Evolutionary conservation across 495 filamentous ascomycete genomes (phyloP), one percentile per base, ranked within the genome.

Genomic region (Annulohypoxylon nitens): DNA sequence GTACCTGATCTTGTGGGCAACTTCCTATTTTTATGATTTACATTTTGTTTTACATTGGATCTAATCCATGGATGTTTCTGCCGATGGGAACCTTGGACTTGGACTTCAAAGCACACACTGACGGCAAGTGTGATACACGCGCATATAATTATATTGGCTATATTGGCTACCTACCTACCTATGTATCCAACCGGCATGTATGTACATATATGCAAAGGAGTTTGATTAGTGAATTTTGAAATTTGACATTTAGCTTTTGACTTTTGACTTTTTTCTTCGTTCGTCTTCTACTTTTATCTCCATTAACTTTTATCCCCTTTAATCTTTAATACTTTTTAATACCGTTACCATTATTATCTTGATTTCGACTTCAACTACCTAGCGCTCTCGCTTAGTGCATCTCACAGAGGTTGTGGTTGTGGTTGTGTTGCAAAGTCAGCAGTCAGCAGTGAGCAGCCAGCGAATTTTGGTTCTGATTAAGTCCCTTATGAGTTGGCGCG

Each of bases 101-200:
- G 11, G 8, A 23, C 20, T 23, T 23, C 0, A 39, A 50, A 16
- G 18, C 20, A 57, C 4, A 4, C 43, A 33, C 48, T 26, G 50
- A 61, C 57, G 54, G 57, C n/a, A 30, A 63, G 25, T 64, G 62
- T 67, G 69, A 66, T 48, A 57, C 64, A 57, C 62, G 57, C 62
- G 61, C 54, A 65, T 65, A 66, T 67, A 43, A 50, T 69, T 69
- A 69, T 69, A 69, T 69, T 62, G 57, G 58, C 43, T 63, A 55
- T 57, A 55, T 67, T 26, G 30, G 30, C 5, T 39, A 12, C 7
- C 34, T 36, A 36, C 34, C 34, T 36, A 36, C 34, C 7, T 43
- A 14, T 43, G 39, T 43, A 39, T 71, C 39, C 53, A 16, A 57
- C 65, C 67, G 67, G 51, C 63, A 53, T 60, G 58, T 59, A 75